Evolutionary conservation across 202 grass and related monocot species (phyloP), one percentile per base, ranked within the genome.

Genomic region (Bolboschoenoplectus hybrid): DNA sequence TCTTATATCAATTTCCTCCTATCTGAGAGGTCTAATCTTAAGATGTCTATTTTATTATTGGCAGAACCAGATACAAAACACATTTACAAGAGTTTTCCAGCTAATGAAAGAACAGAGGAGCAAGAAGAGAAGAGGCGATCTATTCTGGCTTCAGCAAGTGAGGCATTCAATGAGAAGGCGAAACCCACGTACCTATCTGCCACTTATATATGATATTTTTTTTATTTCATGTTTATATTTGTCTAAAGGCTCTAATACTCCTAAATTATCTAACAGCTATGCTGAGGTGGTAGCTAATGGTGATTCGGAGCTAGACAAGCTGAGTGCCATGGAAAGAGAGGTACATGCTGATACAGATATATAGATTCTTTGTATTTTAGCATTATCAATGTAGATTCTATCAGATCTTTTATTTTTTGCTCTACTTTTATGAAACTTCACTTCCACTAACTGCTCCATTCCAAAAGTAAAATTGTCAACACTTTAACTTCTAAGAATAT

Each of bases 261-360:
- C 6, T 87, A 43, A 65, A 44, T 92, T 94, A 85, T 85, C 66
- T 92, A 86, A 82, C 77, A 91, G 92, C 61, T 96, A 89, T 68
- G 89, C 89, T 47, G 89, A 91, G 80, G 72, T 96, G 51, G 57
- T 85, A 81, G 86, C 81, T 67, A 90, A 82, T 87, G 90, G 89
- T 44, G 93, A 90, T 91, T 88, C 86, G 20, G 95, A 98, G 86
- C 63, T 87, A 81, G 96, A 99, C 93, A 99, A 92, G 85, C 72
- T 99, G 81, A 99, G 93, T 90, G 92, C 97, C 58, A 92, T 89
- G 90, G 97, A 99, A 82, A 96, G 97, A 85, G 97, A 93, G 81
- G 97, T 99, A 87, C 86, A 88, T 89, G 76, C 13, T 67, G 19
- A 66, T 50, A 66, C n/a, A 66, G 80, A 66, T 82, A 61, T 50